Conservation (phyloP, 306 rosid species). For the Begonia fuchsioides region DNA sequence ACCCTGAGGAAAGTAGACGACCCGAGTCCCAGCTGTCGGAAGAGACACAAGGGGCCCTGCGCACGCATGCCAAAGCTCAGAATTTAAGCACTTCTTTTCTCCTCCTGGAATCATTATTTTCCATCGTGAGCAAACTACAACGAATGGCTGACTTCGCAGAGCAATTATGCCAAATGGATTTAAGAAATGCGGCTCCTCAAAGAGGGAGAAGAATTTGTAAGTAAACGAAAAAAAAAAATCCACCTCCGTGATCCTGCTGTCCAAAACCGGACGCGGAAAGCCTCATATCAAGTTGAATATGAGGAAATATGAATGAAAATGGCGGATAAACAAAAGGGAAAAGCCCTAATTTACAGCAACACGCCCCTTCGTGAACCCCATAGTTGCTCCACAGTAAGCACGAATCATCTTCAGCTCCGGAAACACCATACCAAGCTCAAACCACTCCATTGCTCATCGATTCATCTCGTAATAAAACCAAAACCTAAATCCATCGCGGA, state of each 20-base stretch:
- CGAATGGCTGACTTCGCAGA: too few species aligned
- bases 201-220: conserved; percentile 3
- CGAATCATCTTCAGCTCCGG: conserved; percentile 7
- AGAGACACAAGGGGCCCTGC: conserved; percentile 82
- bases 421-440: conserved; percentile 12
- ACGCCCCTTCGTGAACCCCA: conserved; percentile 10
- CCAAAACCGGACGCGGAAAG: conserved; percentile 79
- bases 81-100: conserved; percentile 76
- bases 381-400: conserved; percentile 2
- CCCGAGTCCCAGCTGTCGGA: conserved; percentile 61
- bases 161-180: too few species aligned
- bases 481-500: conserved; percentile 14
- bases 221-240: conserved; percentile 20
- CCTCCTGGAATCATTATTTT: conserved; percentile 28
- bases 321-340: conserved; percentile 12
- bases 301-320: neutral
- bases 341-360: conserved; percentile 37
- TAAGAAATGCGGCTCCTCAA: too few species aligned
- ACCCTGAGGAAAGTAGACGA: conserved; percentile 90
- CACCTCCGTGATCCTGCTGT: conserved; percentile 78
- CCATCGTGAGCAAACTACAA: conserved; percentile 5
- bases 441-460: conserved; percentile 25
- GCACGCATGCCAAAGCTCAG: conserved; percentile 98
- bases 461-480: conserved; percentile 26
- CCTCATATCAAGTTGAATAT: conserved; percentile 48